Evolutionary conservation across 2,329 filamentous ascomycete species (phyloP).

Genomic region (Claviceps capensis): DNA sequence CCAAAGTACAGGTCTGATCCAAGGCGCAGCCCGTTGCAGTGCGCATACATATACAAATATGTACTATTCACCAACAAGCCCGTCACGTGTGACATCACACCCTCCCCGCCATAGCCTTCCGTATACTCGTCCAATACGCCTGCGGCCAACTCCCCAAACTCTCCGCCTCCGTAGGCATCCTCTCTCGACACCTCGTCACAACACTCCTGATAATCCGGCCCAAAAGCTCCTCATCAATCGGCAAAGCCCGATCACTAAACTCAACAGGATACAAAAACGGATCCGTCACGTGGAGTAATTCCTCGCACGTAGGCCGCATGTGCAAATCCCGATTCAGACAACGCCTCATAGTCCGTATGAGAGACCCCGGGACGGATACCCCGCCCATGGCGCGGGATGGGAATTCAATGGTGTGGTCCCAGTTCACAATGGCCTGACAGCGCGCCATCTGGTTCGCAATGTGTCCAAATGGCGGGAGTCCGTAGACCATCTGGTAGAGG

Average conservation of each 20-base stretch:
- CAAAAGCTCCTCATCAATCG: slow-evolving; percentile 49
- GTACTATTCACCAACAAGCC: too few relatives aligned
- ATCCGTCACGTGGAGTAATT: slow-evolving; percentile 45
- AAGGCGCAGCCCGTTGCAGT: background rate
- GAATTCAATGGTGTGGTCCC: slow-evolving; percentile 58
- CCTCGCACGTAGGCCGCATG: slow-evolving; percentile 48
- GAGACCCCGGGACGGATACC: slow-evolving; percentile 41
- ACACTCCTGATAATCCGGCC: slow-evolving; percentile 50
- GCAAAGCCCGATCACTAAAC: slow-evolving; percentile 38
- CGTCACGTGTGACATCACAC: slow-evolving; percentile 9
- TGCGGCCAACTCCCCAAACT: slow-evolving; percentile 41
- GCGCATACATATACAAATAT: too few relatives aligned
- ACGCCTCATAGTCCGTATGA: slow-evolving; percentile 47
- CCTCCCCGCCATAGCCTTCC: slow-evolving; percentile 30
- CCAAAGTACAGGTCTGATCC: background rate
- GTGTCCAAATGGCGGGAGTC: slow-evolving; percentile 87
- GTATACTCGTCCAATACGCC: slow-evolving; percentile 47
- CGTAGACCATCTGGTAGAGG: slow-evolving; percentile 95
- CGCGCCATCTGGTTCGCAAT: slow-evolving; percentile 77
- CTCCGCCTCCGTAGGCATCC: slow-evolving; percentile 45
- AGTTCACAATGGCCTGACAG: slow-evolving; percentile 77
- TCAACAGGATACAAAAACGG: slow-evolving; percentile 52
- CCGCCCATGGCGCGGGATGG: slow-evolving; percentile 56
- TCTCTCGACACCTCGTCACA: slow-evolving; percentile 42
- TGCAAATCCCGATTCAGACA: slow-evolving; percentile 51